Percentiles rank a stretch among this genome's conserved stretches.
phyloP scores from a whole-genome alignment of 1,284 basidiomycete genomes.

The Rhodotorula sp. region DNA sequence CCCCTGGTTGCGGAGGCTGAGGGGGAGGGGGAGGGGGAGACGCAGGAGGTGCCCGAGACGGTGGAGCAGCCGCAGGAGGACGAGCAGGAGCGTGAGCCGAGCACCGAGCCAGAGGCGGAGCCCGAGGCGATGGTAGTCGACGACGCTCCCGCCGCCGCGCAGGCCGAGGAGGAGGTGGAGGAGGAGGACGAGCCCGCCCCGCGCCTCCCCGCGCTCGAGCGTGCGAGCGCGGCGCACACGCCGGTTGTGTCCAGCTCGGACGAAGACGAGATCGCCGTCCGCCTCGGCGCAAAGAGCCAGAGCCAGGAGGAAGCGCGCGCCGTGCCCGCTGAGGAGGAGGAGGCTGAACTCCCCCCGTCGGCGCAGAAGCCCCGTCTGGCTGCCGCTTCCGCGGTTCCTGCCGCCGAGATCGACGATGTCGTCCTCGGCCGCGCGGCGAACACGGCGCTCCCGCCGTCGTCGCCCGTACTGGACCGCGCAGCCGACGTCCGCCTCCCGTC shows the following conservation, averaged over 20 bases:
- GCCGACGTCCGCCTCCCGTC: constrained; percentile 16
- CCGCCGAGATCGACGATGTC: neutral
- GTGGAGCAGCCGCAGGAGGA: neutral
- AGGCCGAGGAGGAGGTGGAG: too few relatives aligned
- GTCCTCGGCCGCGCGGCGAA: constrained; percentile 9
- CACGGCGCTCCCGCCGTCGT: constrained; percentile 23
- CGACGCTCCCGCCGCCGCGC: neutral
- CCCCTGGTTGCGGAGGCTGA: neutral
- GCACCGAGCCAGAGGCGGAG: neutral
- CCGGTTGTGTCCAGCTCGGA: neutral
- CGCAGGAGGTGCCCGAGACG: neutral
- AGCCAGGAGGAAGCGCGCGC: neutral
- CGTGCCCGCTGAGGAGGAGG: neutral
- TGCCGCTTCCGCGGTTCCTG: neutral
- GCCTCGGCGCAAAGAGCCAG: neutral
- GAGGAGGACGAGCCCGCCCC: neutral
- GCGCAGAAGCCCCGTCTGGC: constrained; percentile 12
- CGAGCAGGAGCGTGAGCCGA: neutral
- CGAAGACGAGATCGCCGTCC: neutral
- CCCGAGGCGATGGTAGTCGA: constrained; percentile 14
- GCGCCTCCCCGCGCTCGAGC: neutral
- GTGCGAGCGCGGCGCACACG: neutral
- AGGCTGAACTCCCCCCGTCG: constrained; percentile 7
- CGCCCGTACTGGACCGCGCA: constrained; percentile 21
- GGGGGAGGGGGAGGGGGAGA: neutral